A percentile compares a stretch with the other conserved stretches of the same genome.
Evolutionary conservation across 2,329 filamentous ascomycete species (phyloP).

Genomic region (Botryotinia narcissicola): DNA sequence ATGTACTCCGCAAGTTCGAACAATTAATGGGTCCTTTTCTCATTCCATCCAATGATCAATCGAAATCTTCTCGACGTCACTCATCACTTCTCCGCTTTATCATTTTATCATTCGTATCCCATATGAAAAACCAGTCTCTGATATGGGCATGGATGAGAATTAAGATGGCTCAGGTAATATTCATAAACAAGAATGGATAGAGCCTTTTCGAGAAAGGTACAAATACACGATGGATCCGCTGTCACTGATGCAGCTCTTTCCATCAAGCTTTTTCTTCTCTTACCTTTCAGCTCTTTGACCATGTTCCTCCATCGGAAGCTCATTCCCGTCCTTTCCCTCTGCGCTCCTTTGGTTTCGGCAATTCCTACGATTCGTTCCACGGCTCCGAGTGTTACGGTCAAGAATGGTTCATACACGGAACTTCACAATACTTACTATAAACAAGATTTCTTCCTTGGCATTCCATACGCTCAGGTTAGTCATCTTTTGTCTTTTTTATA

Average conservation of each 20-base stretch:
- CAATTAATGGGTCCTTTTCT: neutral
- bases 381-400: slow-evolving; percentile 23
- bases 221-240: neutral
- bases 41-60: neutral
- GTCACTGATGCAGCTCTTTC: neutral
- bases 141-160: neutral
- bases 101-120: neutral
- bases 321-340: neutral
- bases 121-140: neutral
- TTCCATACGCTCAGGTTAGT: slow-evolving; percentile 30
- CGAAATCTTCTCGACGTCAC: neutral
- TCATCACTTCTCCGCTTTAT: neutral
- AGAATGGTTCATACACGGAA: slow-evolving; percentile 32
- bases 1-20: neutral
- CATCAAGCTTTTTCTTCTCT: neutral
- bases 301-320: neutral
- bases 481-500: neutral
- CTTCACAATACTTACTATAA: slow-evolving; percentile 27
- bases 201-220: neutral
- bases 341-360: neutral
- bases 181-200: neutral
- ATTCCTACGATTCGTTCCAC: neutral
- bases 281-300: neutral
- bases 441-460: slow-evolving; percentile 34
- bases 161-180: neutral